Percentiles rank a stretch among this genome's conserved stretches.
Evolutionary conservation across 805 yeast species (phyloP).

Genomic region (Jamesozyma rosinii): DNA sequence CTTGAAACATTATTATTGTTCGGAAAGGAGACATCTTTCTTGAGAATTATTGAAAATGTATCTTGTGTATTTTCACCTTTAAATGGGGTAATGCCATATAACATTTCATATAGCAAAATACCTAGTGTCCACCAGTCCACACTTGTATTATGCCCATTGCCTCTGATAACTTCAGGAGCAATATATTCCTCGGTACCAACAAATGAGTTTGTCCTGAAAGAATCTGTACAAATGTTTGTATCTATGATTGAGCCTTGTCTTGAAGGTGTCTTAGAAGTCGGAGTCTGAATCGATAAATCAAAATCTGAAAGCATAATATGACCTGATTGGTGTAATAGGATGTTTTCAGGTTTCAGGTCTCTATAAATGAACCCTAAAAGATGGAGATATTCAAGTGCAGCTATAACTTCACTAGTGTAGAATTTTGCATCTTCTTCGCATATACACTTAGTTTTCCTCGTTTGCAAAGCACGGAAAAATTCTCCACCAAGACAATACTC

Average conservation of each 20-base stretch:
- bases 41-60: conserved; percentile 81
- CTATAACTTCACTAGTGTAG: conserved; percentile 94
- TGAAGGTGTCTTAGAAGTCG: conserved; percentile 61
- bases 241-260: conserved; percentile 44
- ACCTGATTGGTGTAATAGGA: conserved; percentile 88
- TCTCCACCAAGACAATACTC: conserved; percentile 99
- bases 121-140: conserved; percentile 99
- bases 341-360: conserved; percentile 94
- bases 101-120: conserved; percentile 84
- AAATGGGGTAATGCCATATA: conserved; percentile 92
- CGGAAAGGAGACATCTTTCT: conserved; percentile 72
- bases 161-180: conserved; percentile 96
- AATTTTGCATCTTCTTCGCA: conserved; percentile 83
- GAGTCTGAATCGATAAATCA: conserved; percentile 85
- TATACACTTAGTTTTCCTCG: conserved; percentile 77
- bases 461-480: conserved; percentile 90
- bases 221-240: conserved; percentile 90
- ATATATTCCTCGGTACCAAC: conserved; percentile 98
- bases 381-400: conserved; percentile 91
- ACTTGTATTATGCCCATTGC: conserved; percentile 94
- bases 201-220: conserved; percentile 93
- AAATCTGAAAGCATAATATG: conserved; percentile 97
- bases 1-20: conserved; percentile 61
- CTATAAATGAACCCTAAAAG: conserved; percentile 95
- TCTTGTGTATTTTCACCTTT: conserved; percentile 83